Evolutionary conservation across 805 yeast genomes (phyloP).

Genomic region (Hyphopichia homilentoma): DNA sequence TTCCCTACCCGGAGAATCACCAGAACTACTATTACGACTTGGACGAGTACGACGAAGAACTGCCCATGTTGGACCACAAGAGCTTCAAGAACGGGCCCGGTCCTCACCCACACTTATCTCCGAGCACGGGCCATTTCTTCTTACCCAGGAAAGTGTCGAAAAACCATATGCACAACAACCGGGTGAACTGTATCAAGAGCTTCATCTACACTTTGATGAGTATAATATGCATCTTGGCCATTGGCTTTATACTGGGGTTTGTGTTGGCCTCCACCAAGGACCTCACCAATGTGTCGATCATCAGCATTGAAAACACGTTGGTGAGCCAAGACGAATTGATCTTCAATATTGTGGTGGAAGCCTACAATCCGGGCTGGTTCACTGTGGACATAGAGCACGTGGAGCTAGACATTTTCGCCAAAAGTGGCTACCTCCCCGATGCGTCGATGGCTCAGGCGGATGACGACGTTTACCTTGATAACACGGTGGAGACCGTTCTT

Average conservation of each 20-base stretch:
- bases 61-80: slow-evolving; percentile 7
- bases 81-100: slow-evolving; percentile 1
- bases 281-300: slow-evolving; percentile 59
- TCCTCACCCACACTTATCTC: slow-evolving; percentile 15
- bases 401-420: slow-evolving; percentile 83
- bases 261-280: slow-evolving; percentile 84
- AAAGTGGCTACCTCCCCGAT: slow-evolving; percentile 46
- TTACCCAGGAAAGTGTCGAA: slow-evolving; percentile 28
- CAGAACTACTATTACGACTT: slow-evolving; percentile 32
- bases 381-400: slow-evolving; percentile 59
- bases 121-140: slow-evolving; percentile 20
- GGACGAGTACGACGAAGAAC: slow-evolving; percentile 38
- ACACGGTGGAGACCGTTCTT: slow-evolving; percentile 58
- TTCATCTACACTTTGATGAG: slow-evolving; percentile 42
- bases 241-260: slow-evolving; percentile 83
- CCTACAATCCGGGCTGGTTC: slow-evolving; percentile 84
- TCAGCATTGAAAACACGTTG: slow-evolving; percentile 63
- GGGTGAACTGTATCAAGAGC: slow-evolving; percentile 22
- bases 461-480: slow-evolving; percentile 10
- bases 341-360: slow-evolving; percentile 72
- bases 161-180: slow-evolving; percentile 6
- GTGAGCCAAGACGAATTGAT: slow-evolving; percentile 82
- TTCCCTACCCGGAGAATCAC: slow-evolving; percentile 28
- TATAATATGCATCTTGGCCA: slow-evolving; percentile 49
- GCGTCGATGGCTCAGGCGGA: slow-evolving; percentile 6